Base-by-base conservation (phyloP, 2,329 filamentous ascomycete genomes). In the Cercospora zeae-maydis region DNA sequence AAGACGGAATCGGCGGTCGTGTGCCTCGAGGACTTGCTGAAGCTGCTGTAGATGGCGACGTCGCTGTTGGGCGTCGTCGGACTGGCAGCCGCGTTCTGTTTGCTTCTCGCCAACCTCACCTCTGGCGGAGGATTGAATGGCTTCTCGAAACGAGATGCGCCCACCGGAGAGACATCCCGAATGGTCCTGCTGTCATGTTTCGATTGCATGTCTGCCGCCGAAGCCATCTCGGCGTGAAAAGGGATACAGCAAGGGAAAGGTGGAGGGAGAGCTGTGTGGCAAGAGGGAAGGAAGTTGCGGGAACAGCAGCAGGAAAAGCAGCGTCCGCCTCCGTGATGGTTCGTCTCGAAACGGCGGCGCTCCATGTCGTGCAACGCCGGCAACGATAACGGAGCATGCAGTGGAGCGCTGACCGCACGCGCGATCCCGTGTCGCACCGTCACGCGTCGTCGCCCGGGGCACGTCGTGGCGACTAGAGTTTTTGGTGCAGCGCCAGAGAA, bases 121-220 rank as follows among this genome's bases (percentile, higher is more conserved):
- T 59, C 57, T 16, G 30, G 45, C 13, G 67, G 67, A 14, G 70
- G 64, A 34, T 59, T 36, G 59, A 66, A 73, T 8, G 71, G 69
- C 58, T 53, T 53, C 63, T 75, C 73, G 66, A 75, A 75, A 16
- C 68, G 66, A 13, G 67, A 70, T 30, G 73, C 66, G 57, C 72
- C 73, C 16, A 75, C 56, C 4, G 72, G 72, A 33, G 70, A 72
- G 36, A 74, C 66, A 45, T 64, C 63, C 34, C 66, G 62, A 16
- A 56, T 56, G 19, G 36, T 19, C 27, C 37, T 58, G 24, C 34
- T n/a, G 31, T 14, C 37, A 16, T 42, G 21, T 10, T 34, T 21
- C 2, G 36, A 30, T n/a, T 31, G 30, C 36, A 58, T 27, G 55
- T 58, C 36, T 47, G 42, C 42, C 42, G 13, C 42, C 42, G 27